Conservation (phyloP, 768 basidiomycete species). For the Lyophyllum atratum region DNA sequence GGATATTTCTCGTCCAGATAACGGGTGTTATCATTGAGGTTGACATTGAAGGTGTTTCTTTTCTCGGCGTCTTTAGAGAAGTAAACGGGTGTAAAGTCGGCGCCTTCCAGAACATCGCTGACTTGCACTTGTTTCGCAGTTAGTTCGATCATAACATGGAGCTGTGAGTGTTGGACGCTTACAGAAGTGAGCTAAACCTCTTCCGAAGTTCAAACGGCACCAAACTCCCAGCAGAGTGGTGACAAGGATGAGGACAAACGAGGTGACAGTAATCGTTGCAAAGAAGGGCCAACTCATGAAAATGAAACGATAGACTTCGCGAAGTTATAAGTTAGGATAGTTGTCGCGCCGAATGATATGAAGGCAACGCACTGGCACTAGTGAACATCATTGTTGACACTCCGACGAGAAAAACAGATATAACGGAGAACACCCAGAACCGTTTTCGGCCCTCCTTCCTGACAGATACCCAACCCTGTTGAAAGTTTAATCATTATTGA, state of each 20-base stretch:
- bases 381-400: constrained; percentile 45
- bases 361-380: constrained; percentile 36
- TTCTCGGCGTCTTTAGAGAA: constrained; percentile 33
- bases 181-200: constrained; percentile 56
- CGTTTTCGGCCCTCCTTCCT: constrained; percentile 42
- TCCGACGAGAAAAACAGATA: constrained; percentile 38
- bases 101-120: constrained; percentile 38
- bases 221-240: constrained; percentile 45
- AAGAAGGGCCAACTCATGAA: constrained; percentile 50
- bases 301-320: constrained; percentile 43
- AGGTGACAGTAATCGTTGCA: constrained; percentile 43
- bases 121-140: constrained; percentile 34
- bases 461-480: constrained; percentile 51
- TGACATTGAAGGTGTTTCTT: constrained; percentile 8
- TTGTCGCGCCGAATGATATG: not conserved
- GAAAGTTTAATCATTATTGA: not conserved
- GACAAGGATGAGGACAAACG: constrained; percentile 41
- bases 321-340: not conserved
- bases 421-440: constrained; percentile 39
- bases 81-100: constrained; percentile 44
- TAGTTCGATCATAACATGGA: not conserved
- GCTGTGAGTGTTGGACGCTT: constrained; percentile 19
- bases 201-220: constrained; percentile 57
- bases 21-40: not conserved
- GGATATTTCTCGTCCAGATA: constrained; percentile 7